Conservation (phyloP, 306 rosid genomes). For the Trichosanthes truncata region DNA sequence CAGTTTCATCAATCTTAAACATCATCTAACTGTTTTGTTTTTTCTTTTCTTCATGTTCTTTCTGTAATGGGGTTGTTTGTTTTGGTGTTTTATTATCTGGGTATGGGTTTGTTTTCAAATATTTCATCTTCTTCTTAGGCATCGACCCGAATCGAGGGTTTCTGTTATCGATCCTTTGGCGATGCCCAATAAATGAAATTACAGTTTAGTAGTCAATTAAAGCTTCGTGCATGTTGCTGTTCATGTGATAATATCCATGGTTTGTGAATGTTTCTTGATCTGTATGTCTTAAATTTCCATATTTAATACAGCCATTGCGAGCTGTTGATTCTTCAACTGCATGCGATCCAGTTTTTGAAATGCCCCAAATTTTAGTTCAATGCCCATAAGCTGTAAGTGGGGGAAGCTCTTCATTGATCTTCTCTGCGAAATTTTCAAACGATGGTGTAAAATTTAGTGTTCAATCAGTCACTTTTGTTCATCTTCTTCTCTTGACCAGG, state of each 20-base stretch:
- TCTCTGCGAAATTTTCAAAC: not conserved
- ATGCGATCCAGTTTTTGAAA: conserved; percentile 1
- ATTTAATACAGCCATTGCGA: not conserved
- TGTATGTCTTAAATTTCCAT: not conserved
- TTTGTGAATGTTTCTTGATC: conserved; percentile 5
- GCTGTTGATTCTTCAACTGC: conserved; percentile 7
- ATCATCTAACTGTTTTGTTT: conserved; percentile 9
- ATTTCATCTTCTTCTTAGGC: conserved; percentile 1
- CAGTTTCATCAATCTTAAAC: conserved; percentile 13
- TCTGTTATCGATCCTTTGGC: not conserved
- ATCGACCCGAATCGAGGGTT: conserved; percentile 10
- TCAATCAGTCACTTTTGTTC: conserved; percentile 8
- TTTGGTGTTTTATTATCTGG: conserved; percentile 46
- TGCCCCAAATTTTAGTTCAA: conserved; percentile 14
- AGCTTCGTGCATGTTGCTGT: conserved; percentile 7
- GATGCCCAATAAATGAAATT: not conserved
- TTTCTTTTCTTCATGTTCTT: conserved; percentile 12
- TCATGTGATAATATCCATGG: not conserved
- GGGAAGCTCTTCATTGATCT: conserved; percentile 9
- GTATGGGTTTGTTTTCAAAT: conserved; percentile 15
- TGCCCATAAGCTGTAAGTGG: conserved; percentile 18
- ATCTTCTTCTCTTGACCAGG: not conserved
- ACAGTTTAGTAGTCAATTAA: not conserved
- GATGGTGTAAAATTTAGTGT: not conserved
- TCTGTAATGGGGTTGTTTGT: conserved; percentile 21